Conservation (phyloP, 2,329 filamentous ascomycete species). For the Stagonosporopsis tanaceti region DNA sequence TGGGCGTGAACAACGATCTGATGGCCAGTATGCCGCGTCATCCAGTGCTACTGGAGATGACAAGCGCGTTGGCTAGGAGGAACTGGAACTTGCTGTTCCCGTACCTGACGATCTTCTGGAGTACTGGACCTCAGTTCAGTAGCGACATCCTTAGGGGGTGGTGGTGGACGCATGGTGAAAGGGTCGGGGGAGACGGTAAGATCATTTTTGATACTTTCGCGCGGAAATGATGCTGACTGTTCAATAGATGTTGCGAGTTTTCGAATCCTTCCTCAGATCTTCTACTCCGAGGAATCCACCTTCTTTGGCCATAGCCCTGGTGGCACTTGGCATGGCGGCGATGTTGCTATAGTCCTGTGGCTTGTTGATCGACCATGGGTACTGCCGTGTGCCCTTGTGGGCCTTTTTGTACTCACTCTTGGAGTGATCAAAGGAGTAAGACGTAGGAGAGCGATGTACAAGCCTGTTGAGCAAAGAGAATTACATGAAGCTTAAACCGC, state of each 20-base stretch:
- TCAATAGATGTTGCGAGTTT: constrained; percentile 17
- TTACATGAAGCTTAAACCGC: background rate
- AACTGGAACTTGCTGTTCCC: constrained; percentile 32
- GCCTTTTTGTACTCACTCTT: background rate
- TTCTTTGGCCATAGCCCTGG: constrained; percentile 44
- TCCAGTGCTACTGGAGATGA: constrained; percentile 32
- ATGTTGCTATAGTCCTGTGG: constrained; percentile 41
- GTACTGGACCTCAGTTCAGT: constrained; percentile 39
- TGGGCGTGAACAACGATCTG: constrained; percentile 35
- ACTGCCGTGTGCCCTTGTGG: constrained; percentile 3
- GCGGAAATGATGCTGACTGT: background rate
- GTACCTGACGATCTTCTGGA: constrained; percentile 43
- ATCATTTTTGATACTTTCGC: no score
- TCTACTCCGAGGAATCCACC: constrained; percentile 41
- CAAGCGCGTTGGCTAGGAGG: constrained; percentile 13
- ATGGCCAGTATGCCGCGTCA: constrained; percentile 33
- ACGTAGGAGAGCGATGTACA: background rate
- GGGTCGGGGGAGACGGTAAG: background rate
- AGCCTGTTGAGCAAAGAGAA: background rate
- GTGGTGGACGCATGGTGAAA: constrained; percentile 12
- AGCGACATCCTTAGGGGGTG: constrained; percentile 37
- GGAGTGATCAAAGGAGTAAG: background rate
- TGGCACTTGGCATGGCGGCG: constrained; percentile 42
- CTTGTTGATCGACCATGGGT: constrained; percentile 25
- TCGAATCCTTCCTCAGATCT: constrained; percentile 35